Base-by-base conservation (phyloP, 2,329 filamentous ascomycete species). In the Penicillium capsulatum region DNA sequence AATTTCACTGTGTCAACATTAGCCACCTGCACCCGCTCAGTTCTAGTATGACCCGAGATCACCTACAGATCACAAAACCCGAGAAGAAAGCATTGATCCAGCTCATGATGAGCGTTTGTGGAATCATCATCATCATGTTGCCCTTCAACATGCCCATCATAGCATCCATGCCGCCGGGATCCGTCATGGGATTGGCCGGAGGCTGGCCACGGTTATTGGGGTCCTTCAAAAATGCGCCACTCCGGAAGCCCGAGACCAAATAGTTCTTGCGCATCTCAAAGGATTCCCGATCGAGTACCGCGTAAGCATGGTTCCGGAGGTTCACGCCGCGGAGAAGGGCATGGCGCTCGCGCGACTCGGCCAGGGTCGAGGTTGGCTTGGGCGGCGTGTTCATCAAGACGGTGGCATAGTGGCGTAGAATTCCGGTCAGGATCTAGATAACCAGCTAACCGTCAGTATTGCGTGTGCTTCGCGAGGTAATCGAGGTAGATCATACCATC, bases 111-210 rank as follows among this genome's bases (percentile, higher is more conserved):
- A 98, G 70, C 4, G 90, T 97, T 68, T 98, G 95, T 34, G 92
- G 92, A 42, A 98, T 88, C 73, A 98, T 97, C 92, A 97, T 98
- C 50, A 92, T 91, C 86, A 98, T 95, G 64, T 98, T 95, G 42
- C 90, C 90, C 79, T 98, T 98, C 87, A 98, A 94, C 88, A 95
- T 95, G 54, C 92, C 91, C 92, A 98, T 98, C 92, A 98, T 98
- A 54, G 90, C 91, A 63, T 98, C 94, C 92, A 98, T 98, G 42
- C 87, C 88, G 33, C 84, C 84, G 15, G 94, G 94, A 65, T 98
- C 92, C 8, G 84, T 86, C 80, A 98, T 89, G 3, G 92, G 92
- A 68, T 97, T 98, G 26, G 87, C 81, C 14, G 89, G 84, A 3
- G 89, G 84, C 69, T 96, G 86, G 36, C 90, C 90, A 61, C 85